Base-by-base conservation (phyloP, 225 moss, liverwort and hornwort species). In the Polytrichum commune region DNA sequence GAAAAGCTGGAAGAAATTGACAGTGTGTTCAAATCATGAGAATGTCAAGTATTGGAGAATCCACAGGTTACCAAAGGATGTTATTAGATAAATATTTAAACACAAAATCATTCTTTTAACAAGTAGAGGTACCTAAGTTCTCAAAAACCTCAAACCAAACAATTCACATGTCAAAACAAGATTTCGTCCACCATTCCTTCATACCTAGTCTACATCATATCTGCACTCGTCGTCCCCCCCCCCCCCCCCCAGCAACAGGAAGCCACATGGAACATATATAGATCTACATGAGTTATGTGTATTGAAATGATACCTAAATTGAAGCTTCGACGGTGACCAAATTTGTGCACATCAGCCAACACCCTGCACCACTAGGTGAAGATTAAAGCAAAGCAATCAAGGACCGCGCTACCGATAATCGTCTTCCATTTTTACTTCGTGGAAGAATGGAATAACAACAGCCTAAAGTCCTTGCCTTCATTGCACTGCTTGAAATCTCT, bases 271-370 rank as follows among this genome's bases (percentile, higher is more conserved):
- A 46, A 16, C 46, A 46, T 13, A 13, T 4, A 46, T 13, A 46
- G 46, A 46, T 13, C 46, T 46, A 13, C 13, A 46, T 46, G 46
- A 46, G 46, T 16, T 46, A 13, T 13, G 46, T 13, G 46, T 46
- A 16, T 46, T 46, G 13, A 46, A 13, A 65, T 73, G 63, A 69
- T 22, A 96, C 96, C 93, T 72, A 82, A 38, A 77, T 97, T 97
- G 88, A 93, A 97, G 74, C 86, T 73, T 67, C 81, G 85, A 75
- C 97, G 94, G 84, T 93, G 92, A 55, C 97, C 97, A 62, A 88
- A 88, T 78, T 86, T 83, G 77, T 97, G 94, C 73, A 97, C 91
- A 68, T 97, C 97, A 62, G 91, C 84, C 64, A 97, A 66, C 63
- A 94, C 94, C 83, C 96, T 96, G 91, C 82, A 76, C 87, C 63